phyloP scores from a whole-genome alignment of 1,284 basidiomycete species.

The Heterobasidion parviporum region DNA sequence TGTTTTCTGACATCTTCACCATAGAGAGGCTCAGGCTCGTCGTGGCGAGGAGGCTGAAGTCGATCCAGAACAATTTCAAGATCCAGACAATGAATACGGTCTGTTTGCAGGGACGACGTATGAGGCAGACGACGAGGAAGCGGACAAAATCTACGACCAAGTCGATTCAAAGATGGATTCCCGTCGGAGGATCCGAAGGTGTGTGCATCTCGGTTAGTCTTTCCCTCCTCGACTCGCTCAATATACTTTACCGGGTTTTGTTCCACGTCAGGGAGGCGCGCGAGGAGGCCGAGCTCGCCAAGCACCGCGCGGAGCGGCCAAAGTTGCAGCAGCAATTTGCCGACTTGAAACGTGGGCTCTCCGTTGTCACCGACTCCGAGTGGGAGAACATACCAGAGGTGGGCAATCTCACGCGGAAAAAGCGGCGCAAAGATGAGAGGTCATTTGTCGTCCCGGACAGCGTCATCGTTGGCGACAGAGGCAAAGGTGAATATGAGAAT shows the following conservation, averaged over 20 bases:
- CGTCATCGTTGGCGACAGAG: slow-evolving; percentile 78
- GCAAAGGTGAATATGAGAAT: slow-evolving; percentile 70
- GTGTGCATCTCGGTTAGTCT: slow-evolving; percentile 40
- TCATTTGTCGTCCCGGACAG: slow-evolving; percentile 91
- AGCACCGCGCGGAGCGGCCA: slow-evolving; percentile 72
- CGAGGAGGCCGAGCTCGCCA: slow-evolving; percentile 65
- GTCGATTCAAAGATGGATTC: slow-evolving; percentile 91
- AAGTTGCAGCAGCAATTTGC: slow-evolving; percentile 93
- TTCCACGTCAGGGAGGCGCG: slow-evolving; percentile 53
- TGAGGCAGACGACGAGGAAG: slow-evolving; percentile 96
- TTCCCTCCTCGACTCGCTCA: slow-evolving; percentile 17
- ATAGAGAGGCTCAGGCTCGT: slow-evolving; percentile 71
- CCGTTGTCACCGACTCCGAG: slow-evolving; percentile 82
- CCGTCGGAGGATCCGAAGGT: slow-evolving; percentile 74
- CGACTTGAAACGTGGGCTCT: slow-evolving; percentile 87
- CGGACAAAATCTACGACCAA: slow-evolving; percentile 88
- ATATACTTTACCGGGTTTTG: slow-evolving; percentile 13
- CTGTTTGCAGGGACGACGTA: slow-evolving; percentile 95
- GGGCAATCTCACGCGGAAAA: slow-evolving; percentile 89
- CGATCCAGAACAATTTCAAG: slow-evolving; percentile 87
- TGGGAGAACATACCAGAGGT: slow-evolving; percentile 97
- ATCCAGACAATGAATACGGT: slow-evolving; percentile 96
- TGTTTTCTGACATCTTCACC: slow-evolving; percentile 1
- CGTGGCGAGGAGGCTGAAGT: slow-evolving; percentile 83
- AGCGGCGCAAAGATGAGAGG: slow-evolving; percentile 80